A percentile compares a stretch with the other conserved stretches of the same genome.
phyloP scores from a whole-genome alignment of 805 yeast species.

The Metschnikowia koreensis region DNA sequence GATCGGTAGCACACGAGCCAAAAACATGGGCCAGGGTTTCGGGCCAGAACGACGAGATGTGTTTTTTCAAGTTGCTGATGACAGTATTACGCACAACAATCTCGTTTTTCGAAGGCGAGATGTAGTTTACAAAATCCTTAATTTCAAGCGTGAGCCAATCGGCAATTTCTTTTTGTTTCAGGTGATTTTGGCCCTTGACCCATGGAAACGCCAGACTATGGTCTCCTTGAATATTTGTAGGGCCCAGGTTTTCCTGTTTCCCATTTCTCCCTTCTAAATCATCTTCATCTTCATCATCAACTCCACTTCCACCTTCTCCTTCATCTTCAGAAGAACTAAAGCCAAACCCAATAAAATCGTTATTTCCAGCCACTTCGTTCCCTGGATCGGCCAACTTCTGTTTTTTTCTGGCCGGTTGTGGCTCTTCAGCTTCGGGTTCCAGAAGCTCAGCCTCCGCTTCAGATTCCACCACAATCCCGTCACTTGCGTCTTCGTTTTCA shows the following conservation, averaged over 20 bases:
- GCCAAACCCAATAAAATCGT: conserved; percentile 57
- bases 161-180: conserved; percentile 70
- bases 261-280: conserved; percentile 23
- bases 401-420: conserved; percentile 11
- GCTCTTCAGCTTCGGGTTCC: conserved; percentile 2
- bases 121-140: conserved; percentile 76
- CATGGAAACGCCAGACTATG: conserved; percentile 57
- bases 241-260: conserved; percentile 35
- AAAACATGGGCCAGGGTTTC: conserved; percentile 79
- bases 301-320: conserved; percentile 16
- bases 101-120: conserved; percentile 80
- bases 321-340: conserved; percentile 45
- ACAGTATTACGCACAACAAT: conserved; percentile 64
- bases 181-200: conserved; percentile 76
- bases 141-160: conserved; percentile 88
- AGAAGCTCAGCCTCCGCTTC: conserved; percentile 16
- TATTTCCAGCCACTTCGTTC: conserved; percentile 44
- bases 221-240: conserved; percentile 11
- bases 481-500: conserved; percentile 20
- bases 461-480: conserved; percentile 21
- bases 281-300: conserved; percentile 23
- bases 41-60: conserved; percentile 63
- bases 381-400: conserved; percentile 11
- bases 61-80: conserved; percentile 55
- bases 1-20: conserved; percentile 92